These are phyloP conservation scores for Mrakia gelida DNA, from an alignment of 768 basidiomycete genomes.

Conservation along the genomic window DNA sequence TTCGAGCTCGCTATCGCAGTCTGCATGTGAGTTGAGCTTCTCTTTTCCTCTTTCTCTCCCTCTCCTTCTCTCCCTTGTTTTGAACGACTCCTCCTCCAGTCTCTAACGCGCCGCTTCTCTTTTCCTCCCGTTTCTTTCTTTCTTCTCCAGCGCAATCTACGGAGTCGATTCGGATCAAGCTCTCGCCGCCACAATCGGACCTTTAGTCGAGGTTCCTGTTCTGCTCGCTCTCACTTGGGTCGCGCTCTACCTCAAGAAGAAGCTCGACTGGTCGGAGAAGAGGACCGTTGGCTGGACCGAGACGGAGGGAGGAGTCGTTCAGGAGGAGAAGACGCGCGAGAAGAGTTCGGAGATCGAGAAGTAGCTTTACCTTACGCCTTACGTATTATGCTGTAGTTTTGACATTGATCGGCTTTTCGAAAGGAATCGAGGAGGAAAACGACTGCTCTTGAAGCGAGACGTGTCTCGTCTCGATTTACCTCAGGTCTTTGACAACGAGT, in stretches of 20 bases:
- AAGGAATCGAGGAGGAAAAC: too few relatives aligned
- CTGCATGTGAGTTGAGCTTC: neutral
- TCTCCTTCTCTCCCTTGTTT: too few relatives aligned
- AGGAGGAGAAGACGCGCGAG: too few relatives aligned
- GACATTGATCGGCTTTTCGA: too few relatives aligned
- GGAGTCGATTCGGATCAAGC: slow-evolving; percentile 74
- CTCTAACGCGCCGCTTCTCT: neutral
- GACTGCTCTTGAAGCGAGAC: too few relatives aligned
- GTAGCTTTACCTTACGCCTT: too few relatives aligned
- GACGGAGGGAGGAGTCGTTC: too few relatives aligned
- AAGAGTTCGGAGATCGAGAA: too few relatives aligned
- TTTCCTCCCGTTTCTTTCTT: too few relatives aligned
- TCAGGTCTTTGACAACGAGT: too few relatives aligned
- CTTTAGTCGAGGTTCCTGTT: slow-evolving; percentile 59
- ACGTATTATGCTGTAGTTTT: too few relatives aligned
- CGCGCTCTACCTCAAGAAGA: slow-evolving; percentile 51
- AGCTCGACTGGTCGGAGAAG: slow-evolving; percentile 48
- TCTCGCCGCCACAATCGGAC: slow-evolving; percentile 61
- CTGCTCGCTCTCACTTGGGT: slow-evolving; percentile 65
- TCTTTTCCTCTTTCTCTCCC: neutral
- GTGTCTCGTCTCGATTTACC: too few relatives aligned
- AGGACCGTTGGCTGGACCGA: neutral
- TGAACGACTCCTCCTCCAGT: neutral
- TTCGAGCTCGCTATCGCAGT: slow-evolving; percentile 77
- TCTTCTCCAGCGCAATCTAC: slow-evolving; percentile 61